phyloP scores from a whole-genome alignment of 352 stramenopile genomes.

The Globisporangium emineosum region DNA sequence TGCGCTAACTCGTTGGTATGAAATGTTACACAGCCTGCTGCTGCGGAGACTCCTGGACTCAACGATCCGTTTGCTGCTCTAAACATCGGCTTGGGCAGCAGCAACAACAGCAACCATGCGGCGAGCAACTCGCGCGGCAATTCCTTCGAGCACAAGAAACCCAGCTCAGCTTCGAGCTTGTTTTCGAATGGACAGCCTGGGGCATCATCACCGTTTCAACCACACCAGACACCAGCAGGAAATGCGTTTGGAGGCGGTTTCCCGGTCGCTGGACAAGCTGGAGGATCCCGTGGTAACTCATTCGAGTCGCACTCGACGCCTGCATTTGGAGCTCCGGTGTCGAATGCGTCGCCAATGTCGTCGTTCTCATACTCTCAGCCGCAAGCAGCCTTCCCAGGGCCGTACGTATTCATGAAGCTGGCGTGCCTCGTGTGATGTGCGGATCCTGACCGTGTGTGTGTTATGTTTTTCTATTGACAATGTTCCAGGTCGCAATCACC shows the following conservation, averaged over 20 bases:
- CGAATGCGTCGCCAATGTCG: slow-evolving; percentile 12
- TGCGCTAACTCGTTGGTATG: slow-evolving; percentile 3
- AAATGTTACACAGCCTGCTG: slow-evolving; percentile 6
- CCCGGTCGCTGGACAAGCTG: slow-evolving; percentile 8
- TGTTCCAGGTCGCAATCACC: slow-evolving; percentile 21
- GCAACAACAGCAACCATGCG: slow-evolving; percentile 20
- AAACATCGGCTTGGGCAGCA: slow-evolving; percentile 47
- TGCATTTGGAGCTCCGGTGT: slow-evolving; percentile 16
- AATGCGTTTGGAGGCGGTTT: slow-evolving; percentile 18
- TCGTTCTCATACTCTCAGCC: slow-evolving; percentile 16
- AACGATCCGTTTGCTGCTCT: slow-evolving; percentile 78
- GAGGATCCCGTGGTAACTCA: slow-evolving; percentile 35
- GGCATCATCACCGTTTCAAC: slow-evolving; percentile 8
- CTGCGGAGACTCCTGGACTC: slow-evolving; percentile 32
- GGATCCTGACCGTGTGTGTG: background rate
- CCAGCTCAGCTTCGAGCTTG: slow-evolving; percentile 14
- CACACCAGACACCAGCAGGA: slow-evolving; percentile 3
- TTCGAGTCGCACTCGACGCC: slow-evolving; percentile 23
- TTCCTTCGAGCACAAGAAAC: slow-evolving; percentile 31
- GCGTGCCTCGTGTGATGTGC: too few species aligned
- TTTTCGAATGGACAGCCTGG: slow-evolving; percentile 10
- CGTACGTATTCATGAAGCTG: slow-evolving; percentile 4
- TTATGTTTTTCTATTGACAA: background rate
- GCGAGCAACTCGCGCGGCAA: slow-evolving; percentile 25
- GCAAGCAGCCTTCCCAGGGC: slow-evolving; percentile 9